Evolutionary conservation across 208 protist species (phyloP), one percentile per base, ranked within the genome.

Genomic region (Angomonas desouzai): DNA sequence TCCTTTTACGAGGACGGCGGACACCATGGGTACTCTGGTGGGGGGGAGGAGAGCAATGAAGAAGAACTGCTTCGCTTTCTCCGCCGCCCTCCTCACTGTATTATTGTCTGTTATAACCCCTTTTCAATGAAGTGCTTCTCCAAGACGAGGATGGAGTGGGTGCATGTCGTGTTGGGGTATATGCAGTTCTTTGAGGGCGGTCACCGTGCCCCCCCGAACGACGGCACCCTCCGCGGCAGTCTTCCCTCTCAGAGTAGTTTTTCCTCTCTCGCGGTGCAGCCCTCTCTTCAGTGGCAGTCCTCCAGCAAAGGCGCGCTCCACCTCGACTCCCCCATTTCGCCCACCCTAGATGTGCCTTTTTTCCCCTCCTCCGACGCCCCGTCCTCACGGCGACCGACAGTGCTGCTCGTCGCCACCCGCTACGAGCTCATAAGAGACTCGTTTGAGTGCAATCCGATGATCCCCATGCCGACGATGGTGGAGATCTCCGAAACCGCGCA

Each of bases 401-500:
- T 81, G 51, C 51, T 81, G 23, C 48, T 81, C 28, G 70, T 76
- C n/a, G 69, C 61, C 38, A 74, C 70, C 11, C 75, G 75, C 16
- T 66, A 68, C 48, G 75, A 81, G 47, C 66, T 81, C 32, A 61
- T 72, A 70, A 61, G 59, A 11, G 60, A 81, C 48, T 48, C 70
- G 48, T 68, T 83, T 38, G 69, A 77, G 23, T 45, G 68, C 22
- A 83, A 61, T 1, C 77, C 77, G 20, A 57, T 60, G 16, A 48
- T 77, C 1, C 34, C 40, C 34, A 18, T 71, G n/a, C 65, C 77
- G 2, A 64, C 64, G 7, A 55, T 70, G 9, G 38, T 27, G 22
- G 72, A 82, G 10, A 71, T 88, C 48, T 62, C 70, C 9, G 66
- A 73, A 62, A 48, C 74, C 25, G 72, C 76, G n/a, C 53, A 64